Evolutionary conservation across 805 yeast genomes (phyloP).

Genomic region (Starmerella khaoyaiensis): DNA sequence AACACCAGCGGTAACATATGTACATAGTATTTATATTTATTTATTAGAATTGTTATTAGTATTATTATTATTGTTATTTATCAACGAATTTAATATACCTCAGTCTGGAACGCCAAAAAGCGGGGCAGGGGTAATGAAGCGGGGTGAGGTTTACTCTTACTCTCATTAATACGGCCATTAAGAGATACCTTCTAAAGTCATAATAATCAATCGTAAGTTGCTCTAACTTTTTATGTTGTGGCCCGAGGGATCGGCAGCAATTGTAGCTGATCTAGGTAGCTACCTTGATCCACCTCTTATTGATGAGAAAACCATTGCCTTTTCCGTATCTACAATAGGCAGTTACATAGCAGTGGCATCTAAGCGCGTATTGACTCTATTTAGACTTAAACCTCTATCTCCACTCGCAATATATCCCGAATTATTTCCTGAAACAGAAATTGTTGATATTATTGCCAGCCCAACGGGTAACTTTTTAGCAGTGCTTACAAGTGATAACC

Average conservation of each 20-base stretch:
- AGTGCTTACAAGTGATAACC: conserved; percentile 13
- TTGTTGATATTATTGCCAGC: conserved; percentile 10
- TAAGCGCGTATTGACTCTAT: conserved; percentile 15
- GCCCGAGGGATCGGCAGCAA: conserved; percentile 23
- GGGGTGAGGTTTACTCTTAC: too few species aligned
- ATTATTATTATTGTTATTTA: too few species aligned
- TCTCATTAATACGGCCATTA: too few species aligned
- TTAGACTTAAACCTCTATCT: conserved; percentile 20
- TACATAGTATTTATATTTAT: conserved; percentile 1
- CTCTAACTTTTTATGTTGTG: conserved; percentile 18
- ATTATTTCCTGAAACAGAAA: conserved; percentile 13
- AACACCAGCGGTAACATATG: neutral
- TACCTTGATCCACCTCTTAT: conserved; percentile 13
- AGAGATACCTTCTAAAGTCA: too few species aligned
- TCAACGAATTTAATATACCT: too few species aligned
- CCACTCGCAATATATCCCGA: conserved; percentile 20
- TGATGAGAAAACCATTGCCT: conserved; percentile 13
- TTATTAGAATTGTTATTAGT: too few species aligned
- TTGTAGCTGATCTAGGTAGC: conserved; percentile 15
- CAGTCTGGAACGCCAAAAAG: too few species aligned
- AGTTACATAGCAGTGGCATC: conserved; percentile 19
- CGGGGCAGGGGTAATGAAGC: too few species aligned
- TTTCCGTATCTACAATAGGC: conserved; percentile 20
- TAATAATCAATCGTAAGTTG: too few species aligned
- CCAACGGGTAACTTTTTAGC: conserved; percentile 13